Percentiles rank a stretch among this genome's conserved stretches.
These are phyloP conservation scores for Xylaria sp. DNA, from an alignment of 2,329 filamentous ascomycete genomes.

Conservation along the genomic window DNA sequence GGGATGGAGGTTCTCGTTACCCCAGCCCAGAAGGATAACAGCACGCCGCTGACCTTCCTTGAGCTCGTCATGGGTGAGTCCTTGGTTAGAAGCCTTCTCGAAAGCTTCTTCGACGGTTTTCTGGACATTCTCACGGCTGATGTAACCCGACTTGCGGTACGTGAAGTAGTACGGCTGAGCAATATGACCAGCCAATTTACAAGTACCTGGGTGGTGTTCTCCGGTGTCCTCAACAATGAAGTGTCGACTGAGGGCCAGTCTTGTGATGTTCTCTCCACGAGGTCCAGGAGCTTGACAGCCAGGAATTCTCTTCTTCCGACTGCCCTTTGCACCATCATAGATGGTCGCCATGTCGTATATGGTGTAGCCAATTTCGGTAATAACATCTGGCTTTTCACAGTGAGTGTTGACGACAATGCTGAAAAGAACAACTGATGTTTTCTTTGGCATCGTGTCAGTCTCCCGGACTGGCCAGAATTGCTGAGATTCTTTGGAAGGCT, in stretches of 20 bases:
- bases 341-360: slow-evolving; percentile 30
- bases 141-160: slow-evolving; percentile 27
- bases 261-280: slow-evolving; percentile 32
- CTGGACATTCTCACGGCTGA: not conserved
- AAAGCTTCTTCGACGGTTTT: slow-evolving; percentile 22
- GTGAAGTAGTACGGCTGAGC: slow-evolving; percentile 38
- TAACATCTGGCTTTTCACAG: slow-evolving; percentile 12
- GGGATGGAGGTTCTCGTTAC: slow-evolving; percentile 15
- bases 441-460: not conserved
- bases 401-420: slow-evolving; percentile 23
- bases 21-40: slow-evolving; percentile 33
- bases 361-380: slow-evolving; percentile 36
- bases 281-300: slow-evolving; percentile 26
- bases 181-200: slow-evolving; percentile 7
- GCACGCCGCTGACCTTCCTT: slow-evolving; percentile 5
- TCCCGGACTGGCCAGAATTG: slow-evolving; percentile 22
- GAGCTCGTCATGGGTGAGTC: not conserved
- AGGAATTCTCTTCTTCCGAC: not conserved
- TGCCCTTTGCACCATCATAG: slow-evolving; percentile 8
- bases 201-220: slow-evolving; percentile 33
- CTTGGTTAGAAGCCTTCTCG: slow-evolving; percentile 7
- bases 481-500: slow-evolving; percentile 20
- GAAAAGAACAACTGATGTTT: slow-evolving; percentile 32
- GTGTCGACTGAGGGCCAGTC: slow-evolving; percentile 17
- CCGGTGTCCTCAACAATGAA: slow-evolving; percentile 34